Base-by-base conservation (phyloP, 805 yeast genomes). In the Starmerella sp. region DNA sequence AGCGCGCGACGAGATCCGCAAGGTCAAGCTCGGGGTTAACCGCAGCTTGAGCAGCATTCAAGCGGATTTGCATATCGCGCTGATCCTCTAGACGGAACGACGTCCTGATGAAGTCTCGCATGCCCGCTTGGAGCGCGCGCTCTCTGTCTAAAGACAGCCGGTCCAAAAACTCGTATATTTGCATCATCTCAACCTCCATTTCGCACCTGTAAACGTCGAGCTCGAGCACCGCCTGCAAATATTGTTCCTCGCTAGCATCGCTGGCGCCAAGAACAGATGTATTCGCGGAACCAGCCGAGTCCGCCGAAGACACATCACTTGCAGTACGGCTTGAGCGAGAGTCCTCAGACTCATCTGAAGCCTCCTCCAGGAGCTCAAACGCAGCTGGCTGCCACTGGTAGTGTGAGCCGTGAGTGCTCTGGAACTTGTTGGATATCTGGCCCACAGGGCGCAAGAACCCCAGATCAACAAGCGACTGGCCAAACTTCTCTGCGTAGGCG, bases 111-210 rank as follows among this genome's bases (percentile, higher is more conserved):
- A 81, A 83, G 62, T 84, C 89, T 51, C 74, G 69, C 13, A 83
- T 76, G 1, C 79, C 88, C 59, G 80, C 80, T 63, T 83, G 82
- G 46, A 85, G 66, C 0, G 87, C 89, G 53, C 74, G 74, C 53
- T 82, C 69, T 62, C 95, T 73, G 66, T 84, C 91, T 22, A 77
- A 67, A 68, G 86, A 95, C 66, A 88, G 83, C 62, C 78, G 77
- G 65, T 85, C 87, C 82, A 86, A 77, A 63, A 80, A 82, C 3
- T 81, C 68, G 51, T 82, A 71, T 59, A 83, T 85, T 57, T 83
- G 86, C 66, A 79, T 75, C 51, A 84, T 75, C 36, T 77, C 66
- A 57, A 80, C 84, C 66, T 86, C 95, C 58, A 84, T 72, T 29
- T 81, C 81, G 66, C 90, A 83, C 53, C 93, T 73, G 34, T 77